Percentiles rank a stretch among this genome's conserved stretches.
Conservation (phyloP, 768 basidiomycete genomes). For the Tylopilus rubrobrunneus region DNA sequence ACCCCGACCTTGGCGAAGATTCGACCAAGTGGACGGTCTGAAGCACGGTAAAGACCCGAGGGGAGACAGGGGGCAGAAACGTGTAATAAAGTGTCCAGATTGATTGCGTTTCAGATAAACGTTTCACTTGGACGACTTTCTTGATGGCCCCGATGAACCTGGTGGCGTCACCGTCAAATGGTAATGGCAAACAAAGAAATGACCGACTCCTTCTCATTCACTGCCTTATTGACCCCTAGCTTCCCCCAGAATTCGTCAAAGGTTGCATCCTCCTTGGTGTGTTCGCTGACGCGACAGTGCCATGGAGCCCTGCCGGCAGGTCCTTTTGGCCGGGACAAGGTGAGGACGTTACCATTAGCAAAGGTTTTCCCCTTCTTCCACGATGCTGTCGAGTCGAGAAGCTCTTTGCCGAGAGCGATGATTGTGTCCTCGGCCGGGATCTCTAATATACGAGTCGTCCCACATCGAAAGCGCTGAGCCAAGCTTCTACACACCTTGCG, state of each 20-base stretch:
- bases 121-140: constrained; percentile 59
- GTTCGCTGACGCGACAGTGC: constrained; percentile 67
- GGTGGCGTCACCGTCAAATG: not conserved
- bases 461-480: not conserved
- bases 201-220: constrained; percentile 65
- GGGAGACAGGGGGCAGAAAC: constrained; percentile 65
- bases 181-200: not conserved
- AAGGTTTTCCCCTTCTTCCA: constrained; percentile 72
- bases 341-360: constrained; percentile 51
- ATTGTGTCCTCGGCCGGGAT: constrained; percentile 59
- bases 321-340: constrained; percentile 48
- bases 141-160: constrained; percentile 68
- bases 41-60: constrained; percentile 72
- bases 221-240: constrained; percentile 60
- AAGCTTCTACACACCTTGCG: constrained; percentile 31
- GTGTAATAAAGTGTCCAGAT: constrained; percentile 75
- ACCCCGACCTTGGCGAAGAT: constrained; percentile 56
- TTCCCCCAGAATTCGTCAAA: constrained; percentile 75
- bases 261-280: constrained; percentile 58
- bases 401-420: constrained; percentile 46
- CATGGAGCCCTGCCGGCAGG: constrained; percentile 57
- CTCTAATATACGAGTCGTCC: constrained; percentile 34
- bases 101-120: constrained; percentile 56
- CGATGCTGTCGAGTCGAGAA: constrained; percentile 51
- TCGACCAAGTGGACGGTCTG: constrained; percentile 57